Base-by-base conservation (phyloP, 805 yeast genomes). In the Candida germanica region DNA sequence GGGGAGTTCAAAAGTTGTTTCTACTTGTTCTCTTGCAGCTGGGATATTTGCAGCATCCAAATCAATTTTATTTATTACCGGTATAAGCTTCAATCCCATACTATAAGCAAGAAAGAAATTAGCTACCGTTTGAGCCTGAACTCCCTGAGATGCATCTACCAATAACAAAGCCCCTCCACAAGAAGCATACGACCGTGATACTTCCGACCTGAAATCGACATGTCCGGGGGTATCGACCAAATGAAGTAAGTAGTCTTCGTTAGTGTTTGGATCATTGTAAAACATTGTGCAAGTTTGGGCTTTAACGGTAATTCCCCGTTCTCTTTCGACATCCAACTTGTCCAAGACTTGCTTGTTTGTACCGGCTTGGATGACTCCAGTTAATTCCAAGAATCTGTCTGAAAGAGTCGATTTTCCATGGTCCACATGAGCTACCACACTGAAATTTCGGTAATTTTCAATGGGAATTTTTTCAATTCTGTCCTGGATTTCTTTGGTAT, bases 81-180 rank as follows among this genome's bases (percentile, higher is more conserved):
- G 98, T 1, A 91, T 71, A 45, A 91, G 65, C 47, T 80, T 79
- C 43, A 93, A 71, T 7, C 82, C 85, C 79, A 87, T 74, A 38
- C 91, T 82, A 53, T 84, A 83, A 0, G 98, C 98, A 38, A 91
- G 68, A 52, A 83, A 87, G 61, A 86, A 91, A 58, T 93, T 91
- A 16, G 98, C 97, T n/a, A 91, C 97, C 0, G 98, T 93, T 58
- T 91, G 98, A 0, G 98, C 98, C 58, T 88, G 97, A 3, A 91
- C 88, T 34, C 98, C 98, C 53, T 93, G 97, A 2, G 91, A 74
- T 1, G 98, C 98, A 66, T 93, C 98, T 2, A 91, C 95, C 15
- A 91, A 60, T 26, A 91, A 59, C 26, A 91, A 62, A 0, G 97
- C 97, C 10, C 98, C 98, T 24, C 89, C 95, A 66, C 97, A 93